Percentiles rank a stretch among this genome's conserved stretches.
Conservation (phyloP, 2,329 filamentous ascomycete species). For the Boeremia lycopersici region DNA sequence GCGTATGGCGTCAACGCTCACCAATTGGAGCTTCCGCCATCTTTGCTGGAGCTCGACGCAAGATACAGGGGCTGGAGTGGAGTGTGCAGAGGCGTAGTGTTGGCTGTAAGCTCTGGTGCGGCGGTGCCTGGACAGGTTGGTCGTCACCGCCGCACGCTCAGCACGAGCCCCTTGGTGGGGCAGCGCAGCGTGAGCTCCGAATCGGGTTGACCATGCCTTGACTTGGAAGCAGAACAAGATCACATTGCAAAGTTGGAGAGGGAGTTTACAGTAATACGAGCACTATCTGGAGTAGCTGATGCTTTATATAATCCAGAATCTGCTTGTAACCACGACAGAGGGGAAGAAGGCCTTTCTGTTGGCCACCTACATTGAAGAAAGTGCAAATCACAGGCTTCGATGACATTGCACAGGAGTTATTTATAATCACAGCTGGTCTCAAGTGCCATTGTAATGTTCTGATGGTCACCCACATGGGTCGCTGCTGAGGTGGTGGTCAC, state of each 20-base stretch:
- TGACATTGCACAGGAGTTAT: no score
- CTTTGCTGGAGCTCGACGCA: constrained; percentile 28
- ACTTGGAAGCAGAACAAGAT: not conserved
- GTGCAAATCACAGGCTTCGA: no score
- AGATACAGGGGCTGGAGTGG: constrained; percentile 8
- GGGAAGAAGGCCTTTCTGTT: no score
- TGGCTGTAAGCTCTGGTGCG: constrained; percentile 14
- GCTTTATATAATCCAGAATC: no score
- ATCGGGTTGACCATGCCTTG: constrained; percentile 7
- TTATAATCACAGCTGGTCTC: no score
- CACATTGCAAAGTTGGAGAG: no score
- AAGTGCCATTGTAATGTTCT: not conserved
- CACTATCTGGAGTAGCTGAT: no score
- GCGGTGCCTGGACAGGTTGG: constrained; percentile 22
- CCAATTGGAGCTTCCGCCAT: constrained; percentile 59
- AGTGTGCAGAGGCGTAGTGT: constrained; percentile 16
- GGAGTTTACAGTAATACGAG: no score
- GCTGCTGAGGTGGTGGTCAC: constrained; percentile 24
- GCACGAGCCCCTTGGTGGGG: constrained; percentile 24
- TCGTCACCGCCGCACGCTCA: constrained; percentile 21
- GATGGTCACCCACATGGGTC: constrained; percentile 5
- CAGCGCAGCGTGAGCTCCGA: constrained; percentile 25
- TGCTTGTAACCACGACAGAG: no score
- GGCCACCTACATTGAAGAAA: no score
- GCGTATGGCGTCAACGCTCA: constrained; percentile 34